phyloP scores from a whole-genome alignment of 306 rosid species.

The Cucurbita ficifolia region DNA sequence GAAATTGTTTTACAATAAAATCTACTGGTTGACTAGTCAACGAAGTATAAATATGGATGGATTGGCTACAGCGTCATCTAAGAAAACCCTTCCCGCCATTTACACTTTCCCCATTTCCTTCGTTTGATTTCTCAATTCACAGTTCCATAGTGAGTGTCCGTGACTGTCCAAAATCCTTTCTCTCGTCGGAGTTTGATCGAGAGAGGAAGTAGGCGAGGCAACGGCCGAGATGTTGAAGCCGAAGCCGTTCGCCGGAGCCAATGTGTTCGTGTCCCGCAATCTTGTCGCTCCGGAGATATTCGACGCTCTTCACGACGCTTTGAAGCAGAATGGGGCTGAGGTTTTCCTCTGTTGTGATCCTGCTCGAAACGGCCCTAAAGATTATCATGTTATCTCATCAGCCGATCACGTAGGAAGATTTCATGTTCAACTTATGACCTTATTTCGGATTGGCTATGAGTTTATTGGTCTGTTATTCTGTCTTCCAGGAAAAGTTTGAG shows the following conservation, averaged over 20 bases:
- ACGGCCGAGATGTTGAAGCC: conserved; percentile 34
- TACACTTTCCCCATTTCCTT: neutral
- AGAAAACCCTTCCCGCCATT: conserved; percentile 3
- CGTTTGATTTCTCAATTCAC: neutral
- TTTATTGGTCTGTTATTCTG: neutral
- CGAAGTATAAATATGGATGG: neutral
- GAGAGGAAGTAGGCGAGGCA: neutral
- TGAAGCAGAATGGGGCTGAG: conserved; percentile 63
- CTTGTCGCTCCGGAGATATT: conserved; percentile 80
- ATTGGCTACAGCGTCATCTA: neutral
- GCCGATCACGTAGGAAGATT: conserved; percentile 40
- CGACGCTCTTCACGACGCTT: conserved; percentile 74
- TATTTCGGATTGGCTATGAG: neutral
- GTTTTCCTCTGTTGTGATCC: conserved; percentile 81
- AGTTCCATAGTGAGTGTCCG: too few species aligned
- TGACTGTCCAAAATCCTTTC: neutral
- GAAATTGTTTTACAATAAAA: neutral
- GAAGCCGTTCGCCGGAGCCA: conserved; percentile 56
- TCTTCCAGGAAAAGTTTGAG: conserved; percentile 60
- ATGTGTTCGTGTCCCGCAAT: conserved; percentile 79
- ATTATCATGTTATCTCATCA: conserved; percentile 64
- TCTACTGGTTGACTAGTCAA: neutral
- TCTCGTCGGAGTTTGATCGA: neutral
- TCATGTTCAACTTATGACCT: neutral
- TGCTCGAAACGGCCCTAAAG: conserved; percentile 55